Evolutionary conservation across 495 filamentous ascomycete genomes (phyloP).

Genomic region (Acidiella bohemica): DNA sequence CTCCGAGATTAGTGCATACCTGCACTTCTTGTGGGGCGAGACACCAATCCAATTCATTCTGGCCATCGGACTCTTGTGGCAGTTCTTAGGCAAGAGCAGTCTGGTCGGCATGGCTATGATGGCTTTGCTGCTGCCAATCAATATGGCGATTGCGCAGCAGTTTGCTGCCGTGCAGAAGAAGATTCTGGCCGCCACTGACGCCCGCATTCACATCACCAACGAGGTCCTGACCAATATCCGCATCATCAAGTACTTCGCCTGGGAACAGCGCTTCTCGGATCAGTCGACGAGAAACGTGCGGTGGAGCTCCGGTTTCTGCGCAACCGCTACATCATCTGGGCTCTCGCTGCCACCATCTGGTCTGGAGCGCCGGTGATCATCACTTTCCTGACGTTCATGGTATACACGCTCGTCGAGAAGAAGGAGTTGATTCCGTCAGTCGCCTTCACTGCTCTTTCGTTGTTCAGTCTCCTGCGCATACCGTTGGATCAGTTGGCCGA

Average conservation of each 20-base stretch:
- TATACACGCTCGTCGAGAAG: constrained; percentile 83
- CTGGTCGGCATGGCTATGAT: constrained; percentile 91
- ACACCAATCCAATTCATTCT: constrained; percentile 73
- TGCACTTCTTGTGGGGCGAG: constrained; percentile 79
- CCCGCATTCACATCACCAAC: constrained; percentile 91
- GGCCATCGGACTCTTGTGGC: constrained; percentile 64
- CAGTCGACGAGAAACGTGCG: constrained; percentile 75
- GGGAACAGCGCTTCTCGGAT: constrained; percentile 85
- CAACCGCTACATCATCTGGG: constrained; percentile 78
- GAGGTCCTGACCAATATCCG: constrained; percentile 95
- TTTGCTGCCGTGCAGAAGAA: constrained; percentile 76
- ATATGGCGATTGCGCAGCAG: constrained; percentile 67
- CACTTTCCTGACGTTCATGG: constrained; percentile 86
- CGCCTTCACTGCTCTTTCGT: constrained; percentile 89
- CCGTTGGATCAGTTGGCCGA: constrained; percentile 94
- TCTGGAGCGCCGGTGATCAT: constrained; percentile 91
- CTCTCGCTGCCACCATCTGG: constrained; percentile 83
- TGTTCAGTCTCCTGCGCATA: constrained; percentile 89
- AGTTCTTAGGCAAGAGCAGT: constrained; percentile 80
- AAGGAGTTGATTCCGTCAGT: constrained; percentile 84
- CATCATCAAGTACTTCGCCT: constrained; percentile 99
- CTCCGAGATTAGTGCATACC: constrained; percentile 77
- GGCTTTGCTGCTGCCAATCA: constrained; percentile 75
- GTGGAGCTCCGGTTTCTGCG: constrained; percentile 68
- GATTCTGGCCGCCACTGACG: constrained; percentile 90